Conservation (phyloP, 106 monocot genomes). For the Acanthochlamys bracteata region DNA sequence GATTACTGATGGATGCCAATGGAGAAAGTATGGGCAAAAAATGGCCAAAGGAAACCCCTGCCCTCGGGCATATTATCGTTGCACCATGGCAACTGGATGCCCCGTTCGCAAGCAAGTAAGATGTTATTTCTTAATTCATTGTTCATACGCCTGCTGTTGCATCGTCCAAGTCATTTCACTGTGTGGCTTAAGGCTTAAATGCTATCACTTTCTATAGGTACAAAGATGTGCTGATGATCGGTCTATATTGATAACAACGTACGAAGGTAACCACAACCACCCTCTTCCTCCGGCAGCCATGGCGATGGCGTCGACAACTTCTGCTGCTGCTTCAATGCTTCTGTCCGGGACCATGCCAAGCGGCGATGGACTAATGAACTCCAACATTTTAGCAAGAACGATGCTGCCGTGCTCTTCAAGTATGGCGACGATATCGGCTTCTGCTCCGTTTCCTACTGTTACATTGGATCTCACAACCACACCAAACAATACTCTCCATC, state of each 20-base stretch:
- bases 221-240: constrained; percentile 76
- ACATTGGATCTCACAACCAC: constrained; percentile 71
- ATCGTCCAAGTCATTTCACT: neutral
- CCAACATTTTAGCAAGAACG: constrained; percentile 45
- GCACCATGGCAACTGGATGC: constrained; percentile 74
- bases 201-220: constrained; percentile 19
- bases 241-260: constrained; percentile 63
- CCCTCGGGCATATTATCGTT: constrained; percentile 72
- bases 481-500: constrained; percentile 20
- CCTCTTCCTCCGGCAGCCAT: constrained; percentile 71
- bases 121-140: neutral
- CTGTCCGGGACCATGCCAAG: constrained; percentile 62
- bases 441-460: constrained; percentile 88
- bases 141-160: neutral
- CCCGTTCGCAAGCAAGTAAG: constrained; percentile 82
- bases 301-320: constrained; percentile 69
- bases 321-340: constrained; percentile 58
- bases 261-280: constrained; percentile 74
- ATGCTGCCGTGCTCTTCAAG: constrained; percentile 58
- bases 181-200: neutral
- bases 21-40: constrained; percentile 87
- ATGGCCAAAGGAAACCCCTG: constrained; percentile 79
- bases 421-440: constrained; percentile 90
- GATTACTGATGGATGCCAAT: constrained; percentile 95
- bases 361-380: constrained; percentile 36